Evolutionary conservation across 2,329 filamentous ascomycete species (phyloP).

Genomic region (Calonectria hawksworthii): DNA sequence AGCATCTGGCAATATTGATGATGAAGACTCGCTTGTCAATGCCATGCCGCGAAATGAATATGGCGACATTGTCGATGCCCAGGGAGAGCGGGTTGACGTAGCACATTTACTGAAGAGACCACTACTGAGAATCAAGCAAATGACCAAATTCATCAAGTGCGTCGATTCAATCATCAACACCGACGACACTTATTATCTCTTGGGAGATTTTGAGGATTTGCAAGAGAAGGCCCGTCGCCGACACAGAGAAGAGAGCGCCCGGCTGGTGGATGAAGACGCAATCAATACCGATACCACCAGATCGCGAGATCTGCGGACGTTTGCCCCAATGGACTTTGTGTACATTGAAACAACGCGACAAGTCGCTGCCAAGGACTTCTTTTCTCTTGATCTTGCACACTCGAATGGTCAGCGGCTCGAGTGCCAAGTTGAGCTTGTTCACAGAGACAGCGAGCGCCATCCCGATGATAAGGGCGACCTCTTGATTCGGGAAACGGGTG

Average conservation of each 20-base stretch:
- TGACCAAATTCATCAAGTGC: slow-evolving; percentile 85
- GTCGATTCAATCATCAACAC: slow-evolving; percentile 69
- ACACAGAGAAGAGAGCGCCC: slow-evolving; percentile 76
- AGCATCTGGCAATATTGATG: slow-evolving; percentile 65
- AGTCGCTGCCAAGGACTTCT: slow-evolving; percentile 91
- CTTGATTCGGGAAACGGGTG: slow-evolving; percentile 92
- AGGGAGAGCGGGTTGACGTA: slow-evolving; percentile 93
- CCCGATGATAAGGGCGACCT: slow-evolving; percentile 82
- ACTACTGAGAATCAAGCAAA: slow-evolving; percentile 87
- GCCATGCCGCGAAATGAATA: slow-evolving; percentile 73
- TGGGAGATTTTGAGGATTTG: slow-evolving; percentile 74
- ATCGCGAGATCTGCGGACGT: slow-evolving; percentile 82
- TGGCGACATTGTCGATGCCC: slow-evolving; percentile 77
- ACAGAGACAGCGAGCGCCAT: slow-evolving; percentile 83
- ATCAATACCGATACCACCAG: slow-evolving; percentile 85
- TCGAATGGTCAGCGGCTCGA: slow-evolving; percentile 92
- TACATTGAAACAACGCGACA: slow-evolving; percentile 82
- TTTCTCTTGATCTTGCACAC: slow-evolving; percentile 86
- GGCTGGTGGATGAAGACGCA: slow-evolving; percentile 86
- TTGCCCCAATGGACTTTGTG: slow-evolving; percentile 79
- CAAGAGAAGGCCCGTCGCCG: slow-evolving; percentile 81
- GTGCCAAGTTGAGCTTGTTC: slow-evolving; percentile 88
- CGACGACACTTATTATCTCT: slow-evolving; percentile 57
- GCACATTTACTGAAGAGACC: slow-evolving; percentile 93
- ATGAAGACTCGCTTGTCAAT: slow-evolving; percentile 71